Percentiles rank a stretch among this genome's conserved stretches.
Conservation (phyloP, 305 asterid genomes). For the Rubia tinctorum region DNA sequence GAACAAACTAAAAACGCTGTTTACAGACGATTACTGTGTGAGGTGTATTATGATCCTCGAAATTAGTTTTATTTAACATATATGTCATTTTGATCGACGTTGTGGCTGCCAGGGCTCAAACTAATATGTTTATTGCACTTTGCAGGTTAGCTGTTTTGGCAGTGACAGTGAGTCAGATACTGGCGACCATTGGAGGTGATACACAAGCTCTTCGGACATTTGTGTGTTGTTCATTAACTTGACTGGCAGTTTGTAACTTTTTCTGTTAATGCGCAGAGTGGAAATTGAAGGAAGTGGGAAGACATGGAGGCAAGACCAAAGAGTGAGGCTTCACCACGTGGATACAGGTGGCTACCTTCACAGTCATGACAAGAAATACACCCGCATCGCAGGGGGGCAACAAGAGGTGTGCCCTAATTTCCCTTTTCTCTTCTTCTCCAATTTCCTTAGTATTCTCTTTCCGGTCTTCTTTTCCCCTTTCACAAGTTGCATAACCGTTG, state of each 20-base stretch:
- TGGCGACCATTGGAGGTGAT: constrained; percentile 94
- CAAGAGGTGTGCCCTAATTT: constrained; percentile 67
- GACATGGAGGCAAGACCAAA: constrained; percentile 97
- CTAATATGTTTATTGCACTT: constrained; percentile 1
- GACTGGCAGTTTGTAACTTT: not conserved
- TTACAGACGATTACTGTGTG: not conserved
- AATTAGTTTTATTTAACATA: not conserved
- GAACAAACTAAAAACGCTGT: not conserved
- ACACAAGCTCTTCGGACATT: constrained; percentile 19
- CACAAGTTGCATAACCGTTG: constrained; percentile 10
- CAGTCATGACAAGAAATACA: constrained; percentile 95
- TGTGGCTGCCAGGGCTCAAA: not conserved
- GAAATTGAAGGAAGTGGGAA: constrained; percentile 95
- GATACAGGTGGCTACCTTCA: constrained; percentile 92
- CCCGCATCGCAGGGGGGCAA: constrained; percentile 96
- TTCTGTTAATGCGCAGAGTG: constrained; percentile 35
- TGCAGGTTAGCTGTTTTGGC: constrained; percentile 96
- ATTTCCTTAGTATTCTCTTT: not conserved
- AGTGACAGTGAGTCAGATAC: constrained; percentile 80
- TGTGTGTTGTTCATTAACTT: not conserved
- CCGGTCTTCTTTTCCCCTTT: not conserved
- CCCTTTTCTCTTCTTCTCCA: not conserved
- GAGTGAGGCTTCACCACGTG: constrained; percentile 77
- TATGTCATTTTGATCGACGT: not conserved
- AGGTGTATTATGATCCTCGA: not conserved